Conservation (phyloP, 768 basidiomycete genomes). For the Tremella fuciformis region DNA sequence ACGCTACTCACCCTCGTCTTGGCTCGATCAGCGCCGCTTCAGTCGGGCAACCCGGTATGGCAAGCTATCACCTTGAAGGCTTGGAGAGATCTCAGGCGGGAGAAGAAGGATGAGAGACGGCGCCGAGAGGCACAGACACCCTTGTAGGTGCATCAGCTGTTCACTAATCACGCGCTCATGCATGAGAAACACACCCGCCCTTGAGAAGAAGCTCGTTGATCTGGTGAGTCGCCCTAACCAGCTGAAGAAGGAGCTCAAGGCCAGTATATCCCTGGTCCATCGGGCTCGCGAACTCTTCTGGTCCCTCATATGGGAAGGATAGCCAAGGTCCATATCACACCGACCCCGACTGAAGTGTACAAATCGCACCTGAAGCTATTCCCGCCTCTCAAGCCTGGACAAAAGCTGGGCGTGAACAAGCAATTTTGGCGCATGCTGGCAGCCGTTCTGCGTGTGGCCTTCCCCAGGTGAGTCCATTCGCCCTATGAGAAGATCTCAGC, state of each 20-base stretch:
- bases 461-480: slow-evolving; percentile 58
- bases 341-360: slow-evolving; percentile 59
- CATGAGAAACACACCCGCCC: slow-evolving; percentile 44
- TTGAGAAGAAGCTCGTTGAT: slow-evolving; percentile 52
- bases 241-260: slow-evolving; percentile 28
- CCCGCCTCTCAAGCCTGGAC: slow-evolving; percentile 58
- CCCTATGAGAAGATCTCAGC: background rate
- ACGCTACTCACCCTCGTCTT: slow-evolving; percentile 21
- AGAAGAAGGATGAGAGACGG: slow-evolving; percentile 31
- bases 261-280: slow-evolving; percentile 62
- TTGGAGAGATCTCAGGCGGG: slow-evolving; percentile 32
- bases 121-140: slow-evolving; percentile 54
- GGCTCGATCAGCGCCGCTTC: slow-evolving; percentile 26
- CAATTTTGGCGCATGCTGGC: slow-evolving; percentile 69
- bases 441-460: slow-evolving; percentile 70
- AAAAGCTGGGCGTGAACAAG: slow-evolving; percentile 63
- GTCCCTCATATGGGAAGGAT: slow-evolving; percentile 66
- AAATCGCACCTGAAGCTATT: slow-evolving; percentile 61
- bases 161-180: slow-evolving; percentile 1
- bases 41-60: background rate
- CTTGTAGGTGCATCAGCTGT: slow-evolving; percentile 24
- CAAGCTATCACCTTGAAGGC: slow-evolving; percentile 17
- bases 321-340: slow-evolving; percentile 59
- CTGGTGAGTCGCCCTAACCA: slow-evolving; percentile 32
- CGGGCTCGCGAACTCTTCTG: slow-evolving; percentile 59